Percentiles rank a stretch among this genome's conserved stretches.
Evolutionary conservation across 495 filamentous ascomycete genomes (phyloP).

Genomic region (Staphylotrichum tortipilum): DNA sequence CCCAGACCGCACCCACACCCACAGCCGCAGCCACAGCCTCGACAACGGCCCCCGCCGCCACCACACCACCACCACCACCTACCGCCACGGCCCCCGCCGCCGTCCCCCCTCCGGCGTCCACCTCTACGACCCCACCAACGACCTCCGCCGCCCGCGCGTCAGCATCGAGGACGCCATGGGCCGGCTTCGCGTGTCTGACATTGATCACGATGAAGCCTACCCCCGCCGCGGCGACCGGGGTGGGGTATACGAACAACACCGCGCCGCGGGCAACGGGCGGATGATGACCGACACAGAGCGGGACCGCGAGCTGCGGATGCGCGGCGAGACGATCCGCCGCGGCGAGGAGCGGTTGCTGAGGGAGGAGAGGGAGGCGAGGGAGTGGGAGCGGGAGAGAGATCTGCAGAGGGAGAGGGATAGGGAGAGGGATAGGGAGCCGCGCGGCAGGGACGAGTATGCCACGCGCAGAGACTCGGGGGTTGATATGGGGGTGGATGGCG

Average conservation of each 20-base stretch:
- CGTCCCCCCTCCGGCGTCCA: background rate
- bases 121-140: background rate
- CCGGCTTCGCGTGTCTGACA: background rate
- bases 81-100: background rate
- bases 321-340: no score
- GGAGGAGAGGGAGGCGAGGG: background rate
- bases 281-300: background rate
- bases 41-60: background rate
- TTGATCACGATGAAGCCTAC: no score
- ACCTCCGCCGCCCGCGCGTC: background rate
- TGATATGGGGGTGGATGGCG: background rate
- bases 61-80: background rate
- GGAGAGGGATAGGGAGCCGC: background rate
- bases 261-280: background rate
- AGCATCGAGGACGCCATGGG: background rate
- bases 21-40: background rate
- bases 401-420: background rate
- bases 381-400: background rate
- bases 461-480: constrained; percentile 1
- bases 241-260: background rate
- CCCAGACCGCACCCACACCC: no score
- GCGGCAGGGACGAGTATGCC: background rate
- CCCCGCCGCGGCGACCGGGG: background rate
- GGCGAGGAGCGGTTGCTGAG: background rate
- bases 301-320: background rate